Evolutionary conservation across 2,329 filamentous ascomycete genomes (phyloP).

Genomic region (Arachnopeziza araneosa): DNA sequence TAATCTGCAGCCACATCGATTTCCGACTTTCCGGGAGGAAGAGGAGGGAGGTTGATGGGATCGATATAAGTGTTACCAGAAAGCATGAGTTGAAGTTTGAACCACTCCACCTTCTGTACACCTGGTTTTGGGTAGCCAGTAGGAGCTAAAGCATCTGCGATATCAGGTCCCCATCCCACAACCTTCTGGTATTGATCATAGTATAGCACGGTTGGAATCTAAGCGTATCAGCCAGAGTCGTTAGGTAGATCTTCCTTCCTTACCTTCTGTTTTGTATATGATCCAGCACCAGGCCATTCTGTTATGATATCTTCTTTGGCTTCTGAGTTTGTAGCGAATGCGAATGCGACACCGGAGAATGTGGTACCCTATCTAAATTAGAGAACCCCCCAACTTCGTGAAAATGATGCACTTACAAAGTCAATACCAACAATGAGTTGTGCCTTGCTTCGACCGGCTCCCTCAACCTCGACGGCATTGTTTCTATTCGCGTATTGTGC

Average conservation of each 20-base stretch:
- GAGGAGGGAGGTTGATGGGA: conserved; percentile 94
- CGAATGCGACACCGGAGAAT: conserved; percentile 94
- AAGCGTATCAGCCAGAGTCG: conserved; percentile 18
- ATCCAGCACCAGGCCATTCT: conserved; percentile 96
- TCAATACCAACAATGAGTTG: conserved; percentile 98
- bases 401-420: conserved; percentile 62
- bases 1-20: conserved; percentile 99
- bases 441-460: conserved; percentile 83
- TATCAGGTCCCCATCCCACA: conserved; percentile 98
- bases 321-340: conserved; percentile 90
- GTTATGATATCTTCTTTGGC: conserved; percentile 98
- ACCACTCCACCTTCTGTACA: conserved; percentile 99
- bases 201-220: conserved; percentile 99
- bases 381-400: conserved; percentile 4
- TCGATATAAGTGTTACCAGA: conserved; percentile 99
- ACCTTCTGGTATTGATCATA: conserved; percentile 99
- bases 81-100: conserved; percentile 98
- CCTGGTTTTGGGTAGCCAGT: conserved; percentile 97
- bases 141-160: conserved; percentile 90
- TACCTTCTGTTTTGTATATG: conserved; percentile 98
- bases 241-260: background rate
- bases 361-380: conserved; percentile 69
- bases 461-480: conserved; percentile 70
- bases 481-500: conserved; percentile 31
- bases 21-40: conserved; percentile 96